These are phyloP conservation scores for Coemansia sp. DNA, from an alignment of 192 early-diverging fungal species.

Conservation along the genomic window DNA sequence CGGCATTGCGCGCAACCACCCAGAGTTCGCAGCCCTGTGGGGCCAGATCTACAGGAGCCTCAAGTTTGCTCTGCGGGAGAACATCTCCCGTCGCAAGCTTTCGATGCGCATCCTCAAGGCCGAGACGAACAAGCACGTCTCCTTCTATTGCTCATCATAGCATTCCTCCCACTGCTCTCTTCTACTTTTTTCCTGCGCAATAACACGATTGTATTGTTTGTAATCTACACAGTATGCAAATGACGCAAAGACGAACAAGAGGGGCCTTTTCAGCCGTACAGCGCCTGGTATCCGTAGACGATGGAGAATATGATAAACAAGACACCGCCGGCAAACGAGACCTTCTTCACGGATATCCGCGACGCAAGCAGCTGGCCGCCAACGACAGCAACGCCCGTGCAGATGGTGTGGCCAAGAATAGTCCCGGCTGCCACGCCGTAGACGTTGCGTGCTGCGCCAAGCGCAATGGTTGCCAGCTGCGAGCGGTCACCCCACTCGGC, in stretches of 20 bases:
- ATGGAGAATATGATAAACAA: conserved; percentile 87
- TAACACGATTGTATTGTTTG: neutral
- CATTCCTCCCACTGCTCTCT: neutral
- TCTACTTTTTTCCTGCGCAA: neutral
- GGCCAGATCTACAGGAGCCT: conserved; percentile 54
- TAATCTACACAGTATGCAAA: too few species aligned
- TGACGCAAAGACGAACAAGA: too few species aligned
- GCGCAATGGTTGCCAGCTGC: conserved; percentile 94
- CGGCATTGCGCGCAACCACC: conserved; percentile 35
- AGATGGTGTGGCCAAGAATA: conserved; percentile 87
- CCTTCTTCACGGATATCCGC: conserved; percentile 83
- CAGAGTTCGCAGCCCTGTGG: conserved; percentile 52
- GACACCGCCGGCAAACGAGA: conserved; percentile 81
- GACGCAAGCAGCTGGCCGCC: conserved; percentile 87
- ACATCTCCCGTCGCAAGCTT: conserved; percentile 20
- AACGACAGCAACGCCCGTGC: conserved; percentile 89
- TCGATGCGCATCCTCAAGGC: conserved; percentile 32
- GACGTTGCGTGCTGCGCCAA: conserved; percentile 93
- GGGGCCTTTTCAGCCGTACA: neutral
- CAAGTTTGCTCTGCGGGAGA: conserved; percentile 49
- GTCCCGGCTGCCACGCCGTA: conserved; percentile 87
- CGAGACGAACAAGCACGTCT: conserved; percentile 45
- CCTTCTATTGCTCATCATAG: conserved; percentile 34
- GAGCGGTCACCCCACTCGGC: conserved; percentile 98
- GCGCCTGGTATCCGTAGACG: conserved; percentile 64